Evolutionary conservation across 2,329 filamentous ascomycete genomes (phyloP).

Genomic region (Xylariaceae sp.): DNA sequence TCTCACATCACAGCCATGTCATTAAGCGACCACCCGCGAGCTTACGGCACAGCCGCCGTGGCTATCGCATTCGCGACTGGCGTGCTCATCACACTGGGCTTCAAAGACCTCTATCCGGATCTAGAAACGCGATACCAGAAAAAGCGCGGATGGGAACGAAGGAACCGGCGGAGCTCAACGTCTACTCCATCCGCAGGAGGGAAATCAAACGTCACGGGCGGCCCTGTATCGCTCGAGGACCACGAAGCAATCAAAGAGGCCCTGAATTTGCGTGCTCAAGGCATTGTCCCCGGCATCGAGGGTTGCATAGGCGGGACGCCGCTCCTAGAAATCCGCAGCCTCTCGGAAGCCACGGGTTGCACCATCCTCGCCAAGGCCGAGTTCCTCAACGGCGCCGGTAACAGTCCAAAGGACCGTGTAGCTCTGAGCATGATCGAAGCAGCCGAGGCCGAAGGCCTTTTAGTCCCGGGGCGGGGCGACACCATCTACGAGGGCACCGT

Average conservation of each 20-base stretch:
- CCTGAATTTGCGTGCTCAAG: conserved; percentile 22
- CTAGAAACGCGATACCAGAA: conserved; percentile 62
- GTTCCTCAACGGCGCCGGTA: conserved; percentile 91
- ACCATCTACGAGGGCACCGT: conserved; percentile 97
- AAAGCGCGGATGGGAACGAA: conserved; percentile 33
- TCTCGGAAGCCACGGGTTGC: conserved; percentile 83
- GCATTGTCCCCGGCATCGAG: conserved; percentile 75
- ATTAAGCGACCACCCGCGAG: conserved; percentile 56
- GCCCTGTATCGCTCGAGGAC: conserved; percentile 54
- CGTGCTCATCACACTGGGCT: conserved; percentile 67
- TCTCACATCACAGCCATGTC: conserved; percentile 44
- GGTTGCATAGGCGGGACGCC: conserved; percentile 92
- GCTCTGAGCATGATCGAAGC: conserved; percentile 82
- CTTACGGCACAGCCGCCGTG: conserved; percentile 62
- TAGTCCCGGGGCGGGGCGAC: conserved; percentile 78
- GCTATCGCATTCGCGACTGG: conserved; percentile 73
- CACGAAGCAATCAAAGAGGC: conserved; percentile 40
- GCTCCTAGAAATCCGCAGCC: conserved; percentile 76
- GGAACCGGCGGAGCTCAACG: conserved; percentile 6
- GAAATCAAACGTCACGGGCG: conserved; percentile 44
- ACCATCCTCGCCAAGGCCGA: conserved; percentile 91
- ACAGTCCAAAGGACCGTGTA: conserved; percentile 91
- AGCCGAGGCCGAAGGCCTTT: conserved; percentile 72
- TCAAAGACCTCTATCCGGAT: conserved; percentile 76
- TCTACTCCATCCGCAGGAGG: conserved; percentile 11